Conservation (phyloP, 148 eudicot genomes). For the Simmondsia chinensis region DNA sequence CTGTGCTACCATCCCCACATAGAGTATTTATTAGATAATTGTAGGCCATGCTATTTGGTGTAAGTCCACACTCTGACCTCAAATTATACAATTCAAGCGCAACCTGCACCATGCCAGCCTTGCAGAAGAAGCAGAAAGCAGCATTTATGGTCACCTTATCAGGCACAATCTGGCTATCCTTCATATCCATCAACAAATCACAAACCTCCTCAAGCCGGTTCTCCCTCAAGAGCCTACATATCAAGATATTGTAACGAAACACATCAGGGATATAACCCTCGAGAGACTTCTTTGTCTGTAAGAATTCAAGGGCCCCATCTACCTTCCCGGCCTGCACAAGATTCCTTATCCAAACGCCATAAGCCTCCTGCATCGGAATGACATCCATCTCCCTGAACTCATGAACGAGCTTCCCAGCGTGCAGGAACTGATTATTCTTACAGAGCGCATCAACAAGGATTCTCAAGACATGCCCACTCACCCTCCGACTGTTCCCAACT, state of each 20-base stretch:
- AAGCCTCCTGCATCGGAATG: constrained; percentile 31
- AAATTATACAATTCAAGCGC: constrained; percentile 48
- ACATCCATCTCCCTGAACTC: constrained; percentile 35
- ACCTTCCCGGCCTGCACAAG: constrained; percentile 49
- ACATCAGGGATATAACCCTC: constrained; percentile 69
- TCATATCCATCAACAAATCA: constrained; percentile 82
- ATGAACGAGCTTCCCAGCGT: constrained; percentile 42
- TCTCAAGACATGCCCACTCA: constrained; percentile 19
- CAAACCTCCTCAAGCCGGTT: constrained; percentile 58
- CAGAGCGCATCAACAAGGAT: constrained; percentile 49
- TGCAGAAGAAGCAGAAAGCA: constrained; percentile 70
- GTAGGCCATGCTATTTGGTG: constrained; percentile 53
- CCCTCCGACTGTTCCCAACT: constrained; percentile 4
- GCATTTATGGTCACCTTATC: constrained; percentile 73
- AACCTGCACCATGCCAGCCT: constrained; percentile 75
- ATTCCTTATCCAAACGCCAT: constrained; percentile 51
- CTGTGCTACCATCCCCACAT: constrained; percentile 52
- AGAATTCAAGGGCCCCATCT: constrained; percentile 49
- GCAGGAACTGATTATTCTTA: constrained; percentile 34
- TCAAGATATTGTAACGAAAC: constrained; percentile 45
- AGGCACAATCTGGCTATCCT: constrained; percentile 37
- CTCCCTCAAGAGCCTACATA: constrained; percentile 48
- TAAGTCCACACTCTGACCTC: constrained; percentile 53
- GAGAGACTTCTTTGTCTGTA: constrained; percentile 19
- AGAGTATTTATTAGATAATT: constrained; percentile 61